Conservation (phyloP, 495 filamentous ascomycete genomes). For the Bombardia bombarda region DNA sequence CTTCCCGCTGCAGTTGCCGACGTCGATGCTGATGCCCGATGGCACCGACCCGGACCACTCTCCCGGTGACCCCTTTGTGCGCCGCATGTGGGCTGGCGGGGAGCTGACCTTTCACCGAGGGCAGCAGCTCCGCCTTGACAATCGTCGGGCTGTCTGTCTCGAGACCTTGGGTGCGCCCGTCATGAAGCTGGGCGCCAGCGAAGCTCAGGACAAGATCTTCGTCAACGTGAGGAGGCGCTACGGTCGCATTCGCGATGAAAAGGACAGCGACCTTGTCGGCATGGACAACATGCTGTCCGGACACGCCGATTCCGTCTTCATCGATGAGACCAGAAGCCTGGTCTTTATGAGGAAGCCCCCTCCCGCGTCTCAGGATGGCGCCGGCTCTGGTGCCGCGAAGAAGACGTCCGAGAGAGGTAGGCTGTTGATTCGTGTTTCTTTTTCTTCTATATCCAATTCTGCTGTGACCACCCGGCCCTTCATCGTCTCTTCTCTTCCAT, state of each 20-base stretch:
- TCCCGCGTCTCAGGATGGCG: neutral
- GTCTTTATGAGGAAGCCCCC: neutral
- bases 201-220: slow-evolving; percentile 32
- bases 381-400: too few species aligned
- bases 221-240: slow-evolving; percentile 34
- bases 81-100: slow-evolving; percentile 79
- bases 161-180: slow-evolving; percentile 51
- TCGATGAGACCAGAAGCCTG: neutral
- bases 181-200: slow-evolving; percentile 28
- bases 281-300: too few species aligned
- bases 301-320: neutral
- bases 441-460: too few species aligned
- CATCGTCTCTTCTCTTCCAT: too few species aligned
- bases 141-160: slow-evolving; percentile 45
- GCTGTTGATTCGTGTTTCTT: too few species aligned
- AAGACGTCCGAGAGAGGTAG: too few species aligned
- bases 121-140: slow-evolving; percentile 44
- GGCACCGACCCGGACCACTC: slow-evolving; percentile 66
- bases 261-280: neutral
- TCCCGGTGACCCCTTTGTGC: slow-evolving; percentile 53
- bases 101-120: slow-evolving; percentile 37
- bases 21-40: slow-evolving; percentile 51
- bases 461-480: too few species aligned
- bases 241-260: neutral
- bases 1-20: slow-evolving; percentile 54